Percentiles rank a stretch among this genome's conserved stretches.
Conservation (phyloP, 305 asterid species). For the Fraxinus latifolia region DNA sequence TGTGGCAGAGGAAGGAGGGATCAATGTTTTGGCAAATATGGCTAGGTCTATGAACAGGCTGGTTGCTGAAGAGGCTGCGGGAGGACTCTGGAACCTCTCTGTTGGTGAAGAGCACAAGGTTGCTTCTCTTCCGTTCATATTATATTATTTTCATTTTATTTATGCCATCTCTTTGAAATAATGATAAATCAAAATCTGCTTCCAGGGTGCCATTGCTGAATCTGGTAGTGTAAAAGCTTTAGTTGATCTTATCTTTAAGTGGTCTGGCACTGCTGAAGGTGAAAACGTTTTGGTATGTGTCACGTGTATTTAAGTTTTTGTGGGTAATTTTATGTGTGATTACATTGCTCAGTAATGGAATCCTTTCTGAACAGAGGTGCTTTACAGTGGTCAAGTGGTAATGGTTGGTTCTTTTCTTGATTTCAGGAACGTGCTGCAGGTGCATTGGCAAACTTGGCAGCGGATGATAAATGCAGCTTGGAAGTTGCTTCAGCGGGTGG, state of each 20-base stretch:
- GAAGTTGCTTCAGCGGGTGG: slow-evolving; percentile 75
- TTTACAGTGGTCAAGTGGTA: slow-evolving; percentile 14
- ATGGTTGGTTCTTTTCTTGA: slow-evolving; percentile 17
- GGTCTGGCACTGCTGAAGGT: slow-evolving; percentile 65
- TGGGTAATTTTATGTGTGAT: slow-evolving; percentile 6
- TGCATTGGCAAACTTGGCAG: slow-evolving; percentile 89
- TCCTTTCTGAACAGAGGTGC: slow-evolving; percentile 5
- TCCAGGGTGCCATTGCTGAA: slow-evolving; percentile 77
- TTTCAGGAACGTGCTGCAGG: slow-evolving; percentile 94
- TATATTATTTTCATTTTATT: neutral
- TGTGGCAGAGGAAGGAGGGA: slow-evolving; percentile 95
- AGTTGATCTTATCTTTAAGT: slow-evolving; percentile 74
- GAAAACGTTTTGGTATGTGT: slow-evolving; percentile 80
- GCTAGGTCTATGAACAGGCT: slow-evolving; percentile 72
- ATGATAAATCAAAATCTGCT: slow-evolving; percentile 25
- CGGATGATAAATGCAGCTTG: slow-evolving; percentile 87
- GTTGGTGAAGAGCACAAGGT: slow-evolving; percentile 98
- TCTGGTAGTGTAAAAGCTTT: slow-evolving; percentile 87
- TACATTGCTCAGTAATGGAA: neutral
- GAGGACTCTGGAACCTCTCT: slow-evolving; percentile 95
- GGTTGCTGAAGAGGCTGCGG: slow-evolving; percentile 98
- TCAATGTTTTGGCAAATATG: slow-evolving; percentile 55
- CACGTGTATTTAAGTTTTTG: neutral
- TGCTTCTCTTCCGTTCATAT: slow-evolving; percentile 1
- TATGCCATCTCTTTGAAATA: slow-evolving; percentile 12